A percentile compares a stretch with the other conserved stretches of the same genome.
phyloP scores from a whole-genome alignment of 208 protist genomes.

The Trypanosomatidae sp. region DNA sequence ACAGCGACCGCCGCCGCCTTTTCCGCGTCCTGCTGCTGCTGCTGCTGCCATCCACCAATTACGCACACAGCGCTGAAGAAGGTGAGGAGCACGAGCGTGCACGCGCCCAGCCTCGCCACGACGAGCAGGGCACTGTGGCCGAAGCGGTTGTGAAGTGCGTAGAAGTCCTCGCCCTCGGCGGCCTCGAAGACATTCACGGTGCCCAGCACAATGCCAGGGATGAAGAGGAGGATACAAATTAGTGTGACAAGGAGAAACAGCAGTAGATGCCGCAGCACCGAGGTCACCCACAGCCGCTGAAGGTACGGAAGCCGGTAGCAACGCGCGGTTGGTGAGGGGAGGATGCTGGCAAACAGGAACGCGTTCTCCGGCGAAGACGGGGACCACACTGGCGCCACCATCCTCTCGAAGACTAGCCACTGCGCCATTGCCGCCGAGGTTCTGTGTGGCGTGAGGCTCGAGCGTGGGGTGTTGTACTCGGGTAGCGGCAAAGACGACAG shows the following conservation, averaged over 20 bases:
- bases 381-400: not conserved
- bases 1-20: not conserved
- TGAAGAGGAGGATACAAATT: conserved; percentile 24
- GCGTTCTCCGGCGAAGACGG: not conserved
- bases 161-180: conserved; percentile 20
- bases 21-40: not conserved
- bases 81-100: conserved; percentile 8
- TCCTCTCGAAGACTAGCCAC: not conserved
- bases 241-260: conserved; percentile 34
- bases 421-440: not conserved
- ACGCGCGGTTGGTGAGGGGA: not conserved
- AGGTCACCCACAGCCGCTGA: conserved; percentile 45
- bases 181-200: conserved; percentile 37
- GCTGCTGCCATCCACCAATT: conserved; percentile 1
- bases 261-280: conserved; percentile 43
- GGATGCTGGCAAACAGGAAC: not conserved
- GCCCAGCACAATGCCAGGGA: conserved; percentile 31
- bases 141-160: conserved; percentile 34
- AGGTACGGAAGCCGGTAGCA: conserved; percentile 34
- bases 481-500: not conserved
- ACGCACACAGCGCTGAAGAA: conserved; percentile 12
- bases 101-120: conserved; percentile 16
- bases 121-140: conserved; percentile 30
- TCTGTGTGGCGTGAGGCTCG: not conserved
- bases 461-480: not conserved